phyloP scores from a whole-genome alignment of 1,284 basidiomycete genomes.

The Puccinia brachypodii region DNA sequence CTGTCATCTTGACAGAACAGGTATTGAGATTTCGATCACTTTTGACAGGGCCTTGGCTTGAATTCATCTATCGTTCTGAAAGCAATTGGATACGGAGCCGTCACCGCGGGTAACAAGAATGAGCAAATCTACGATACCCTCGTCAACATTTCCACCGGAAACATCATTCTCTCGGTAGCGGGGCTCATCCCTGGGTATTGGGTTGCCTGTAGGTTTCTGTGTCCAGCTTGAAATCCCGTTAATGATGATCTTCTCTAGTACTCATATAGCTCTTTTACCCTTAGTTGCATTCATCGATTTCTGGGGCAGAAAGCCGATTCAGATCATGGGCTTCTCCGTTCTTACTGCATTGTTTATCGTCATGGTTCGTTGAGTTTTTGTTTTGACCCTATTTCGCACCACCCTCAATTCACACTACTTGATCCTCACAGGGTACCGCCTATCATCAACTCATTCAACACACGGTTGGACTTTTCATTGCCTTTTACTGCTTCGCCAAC shows the following conservation, averaged over 20 bases:
- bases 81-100: conserved; percentile 62
- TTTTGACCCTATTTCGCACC: conserved; percentile 53
- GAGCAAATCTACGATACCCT: conserved; percentile 58
- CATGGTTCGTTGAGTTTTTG: conserved; percentile 71
- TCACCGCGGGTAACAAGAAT: conserved; percentile 57
- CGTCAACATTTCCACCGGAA: conserved; percentile 59
- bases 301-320: conserved; percentile 73
- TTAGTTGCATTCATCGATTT: conserved; percentile 66
- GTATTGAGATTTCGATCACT: neutral
- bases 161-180: conserved; percentile 66
- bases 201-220: conserved; percentile 59
- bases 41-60: conserved; percentile 67
- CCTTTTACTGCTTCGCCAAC: conserved; percentile 61
- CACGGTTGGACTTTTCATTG: conserved; percentile 61
- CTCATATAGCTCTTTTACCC: neutral
- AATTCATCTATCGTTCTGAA: conserved; percentile 69
- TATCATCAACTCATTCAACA: conserved; percentile 62
- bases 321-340: conserved; percentile 72
- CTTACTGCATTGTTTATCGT: conserved; percentile 68
- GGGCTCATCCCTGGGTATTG: conserved; percentile 75
- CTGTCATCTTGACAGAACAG: neutral
- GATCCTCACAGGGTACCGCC: conserved; percentile 1
- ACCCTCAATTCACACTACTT: neutral
- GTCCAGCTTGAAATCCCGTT: neutral
- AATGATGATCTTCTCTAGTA: neutral